These are phyloP conservation scores for Cyclanthera cordifolia DNA, from an alignment of 306 rosid genomes.

Conservation along the genomic window DNA sequence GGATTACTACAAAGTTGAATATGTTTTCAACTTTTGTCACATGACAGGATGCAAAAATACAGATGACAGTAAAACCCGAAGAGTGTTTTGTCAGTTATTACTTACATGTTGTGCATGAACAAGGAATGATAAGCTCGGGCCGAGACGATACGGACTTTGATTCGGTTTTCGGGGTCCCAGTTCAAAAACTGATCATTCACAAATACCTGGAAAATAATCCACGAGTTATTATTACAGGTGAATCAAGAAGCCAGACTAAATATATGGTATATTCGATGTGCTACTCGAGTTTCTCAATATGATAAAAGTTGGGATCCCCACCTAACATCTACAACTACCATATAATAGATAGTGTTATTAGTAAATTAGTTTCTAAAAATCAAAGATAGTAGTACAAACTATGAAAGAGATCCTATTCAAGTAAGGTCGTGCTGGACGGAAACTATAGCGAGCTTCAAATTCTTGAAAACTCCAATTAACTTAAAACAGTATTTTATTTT, in stretches of 20 bases:
- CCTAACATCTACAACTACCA: too few species aligned
- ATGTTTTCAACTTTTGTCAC: neutral
- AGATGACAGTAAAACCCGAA: neutral
- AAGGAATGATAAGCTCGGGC: slow-evolving; percentile 94
- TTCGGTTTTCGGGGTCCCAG: slow-evolving; percentile 70
- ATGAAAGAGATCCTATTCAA: too few species aligned
- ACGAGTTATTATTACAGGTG: neutral
- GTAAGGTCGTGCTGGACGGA: neutral
- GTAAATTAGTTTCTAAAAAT: too few species aligned
- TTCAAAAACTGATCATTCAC: slow-evolving; percentile 89
- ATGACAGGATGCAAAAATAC: neutral
- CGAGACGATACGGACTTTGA: slow-evolving; percentile 77
- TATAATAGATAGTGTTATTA: too few species aligned
- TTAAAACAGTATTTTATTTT: neutral
- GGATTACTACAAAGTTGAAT: neutral
- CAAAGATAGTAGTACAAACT: too few species aligned
- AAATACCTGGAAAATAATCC: slow-evolving; percentile 40
- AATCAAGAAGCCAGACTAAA: neutral
- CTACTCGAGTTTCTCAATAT: neutral
- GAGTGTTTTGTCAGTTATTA: neutral
- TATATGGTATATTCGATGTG: neutral
- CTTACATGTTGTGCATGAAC: slow-evolving; percentile 98
- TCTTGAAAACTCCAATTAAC: neutral
- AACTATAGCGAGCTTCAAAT: neutral
- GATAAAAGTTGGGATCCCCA: neutral